phyloP scores from a whole-genome alignment of 2,329 filamentous ascomycete species.

The Bipolaris bicolor region DNA sequence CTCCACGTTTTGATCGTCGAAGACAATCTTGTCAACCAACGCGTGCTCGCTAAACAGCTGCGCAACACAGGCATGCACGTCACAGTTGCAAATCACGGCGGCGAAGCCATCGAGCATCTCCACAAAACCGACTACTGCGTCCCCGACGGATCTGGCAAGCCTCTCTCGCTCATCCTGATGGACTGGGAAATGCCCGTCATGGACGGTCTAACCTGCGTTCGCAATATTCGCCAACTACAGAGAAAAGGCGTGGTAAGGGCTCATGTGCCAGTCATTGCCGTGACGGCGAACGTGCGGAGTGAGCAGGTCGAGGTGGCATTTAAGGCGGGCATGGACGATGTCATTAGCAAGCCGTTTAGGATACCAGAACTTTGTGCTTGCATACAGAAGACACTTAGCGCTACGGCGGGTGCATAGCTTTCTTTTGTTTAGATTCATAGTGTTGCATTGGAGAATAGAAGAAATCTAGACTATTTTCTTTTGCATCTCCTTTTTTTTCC shows the following conservation, averaged over 20 bases:
- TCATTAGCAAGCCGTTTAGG: conserved; percentile 77
- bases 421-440: not conserved
- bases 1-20: conserved; percentile 43
- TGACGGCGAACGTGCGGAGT: conserved; percentile 45
- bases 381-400: conserved; percentile 26
- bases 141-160: conserved; percentile 12
- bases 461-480: no score
- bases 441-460: not conserved
- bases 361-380: conserved; percentile 35
- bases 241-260: conserved; percentile 22
- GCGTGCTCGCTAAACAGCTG: conserved; percentile 50
- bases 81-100: conserved; percentile 48
- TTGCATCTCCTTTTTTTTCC: no score
- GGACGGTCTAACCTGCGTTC: conserved; percentile 38
- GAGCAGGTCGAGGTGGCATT: conserved; percentile 41
- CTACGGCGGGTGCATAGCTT: not conserved
- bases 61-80: conserved; percentile 46
- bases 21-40: conserved; percentile 52
- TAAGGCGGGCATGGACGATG: conserved; percentile 49
- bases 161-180: conserved; percentile 37
- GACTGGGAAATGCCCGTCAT: conserved; percentile 46
- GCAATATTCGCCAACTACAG: conserved; percentile 37
- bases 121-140: conserved; percentile 32
- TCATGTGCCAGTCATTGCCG: conserved; percentile 41
- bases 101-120: conserved; percentile 47